Evolutionary conservation across 306 rosid species (phyloP).

Genomic region (Vicia faba): DNA sequence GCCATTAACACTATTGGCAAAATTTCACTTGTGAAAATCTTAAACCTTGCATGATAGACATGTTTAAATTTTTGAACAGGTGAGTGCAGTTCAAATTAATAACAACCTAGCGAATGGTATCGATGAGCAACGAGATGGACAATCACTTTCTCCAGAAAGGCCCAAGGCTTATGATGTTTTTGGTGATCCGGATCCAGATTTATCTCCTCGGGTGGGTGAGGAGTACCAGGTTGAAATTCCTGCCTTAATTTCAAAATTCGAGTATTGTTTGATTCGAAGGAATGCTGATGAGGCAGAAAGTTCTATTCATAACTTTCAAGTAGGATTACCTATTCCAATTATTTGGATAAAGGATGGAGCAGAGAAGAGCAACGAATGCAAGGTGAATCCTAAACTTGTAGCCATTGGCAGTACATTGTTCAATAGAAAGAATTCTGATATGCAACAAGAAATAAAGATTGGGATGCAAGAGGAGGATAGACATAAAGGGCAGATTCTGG

Average conservation of each 20-base stretch:
- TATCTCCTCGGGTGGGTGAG: constrained; percentile 73
- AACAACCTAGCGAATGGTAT: constrained; percentile 41
- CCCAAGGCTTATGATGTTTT: constrained; percentile 52
- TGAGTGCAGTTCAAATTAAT: constrained; percentile 49
- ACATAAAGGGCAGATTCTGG: constrained; percentile 46
- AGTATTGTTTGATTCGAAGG: constrained; percentile 42
- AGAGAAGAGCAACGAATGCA: constrained; percentile 34
- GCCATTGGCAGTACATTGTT: constrained; percentile 31
- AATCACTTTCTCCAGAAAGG: constrained; percentile 50
- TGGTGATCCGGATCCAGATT: constrained; percentile 67
- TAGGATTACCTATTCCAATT: constrained; percentile 63
- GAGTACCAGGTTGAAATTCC: constrained; percentile 75
- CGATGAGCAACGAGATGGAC: constrained; percentile 52
- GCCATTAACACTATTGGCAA: constrained; percentile 10
- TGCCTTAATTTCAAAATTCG: constrained; percentile 45
- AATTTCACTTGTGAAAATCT: background rate
- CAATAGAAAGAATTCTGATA: constrained; percentile 33
- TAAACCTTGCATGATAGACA: constrained; percentile 20
- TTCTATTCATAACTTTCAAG: constrained; percentile 43
- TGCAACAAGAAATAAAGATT: constrained; percentile 40
- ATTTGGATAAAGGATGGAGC: constrained; percentile 54
- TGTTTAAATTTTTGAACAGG: constrained; percentile 52
- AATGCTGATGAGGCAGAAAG: constrained; percentile 39
- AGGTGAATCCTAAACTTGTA: constrained; percentile 41
- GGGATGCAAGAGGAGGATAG: constrained; percentile 37